Evolutionary conservation across 2,329 filamentous ascomycete genomes (phyloP).

Genomic region (Pestalotiopsis fici): DNA sequence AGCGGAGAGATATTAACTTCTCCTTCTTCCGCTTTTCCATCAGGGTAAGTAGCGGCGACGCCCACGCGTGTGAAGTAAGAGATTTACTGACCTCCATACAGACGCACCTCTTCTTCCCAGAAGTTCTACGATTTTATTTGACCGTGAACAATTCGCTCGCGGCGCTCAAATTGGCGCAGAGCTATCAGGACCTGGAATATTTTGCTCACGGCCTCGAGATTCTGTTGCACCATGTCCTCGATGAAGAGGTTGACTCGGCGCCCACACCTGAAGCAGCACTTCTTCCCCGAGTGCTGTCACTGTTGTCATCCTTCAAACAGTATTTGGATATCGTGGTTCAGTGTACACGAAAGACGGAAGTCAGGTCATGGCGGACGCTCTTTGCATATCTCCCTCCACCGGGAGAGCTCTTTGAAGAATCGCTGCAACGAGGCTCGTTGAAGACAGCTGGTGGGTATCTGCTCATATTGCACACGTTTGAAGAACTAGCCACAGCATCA

Average conservation of each 20-base stretch:
- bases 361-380: conserved; percentile 90
- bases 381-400: conserved; percentile 91
- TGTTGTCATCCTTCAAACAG: conserved; percentile 73
- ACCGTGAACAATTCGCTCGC: conserved; percentile 74
- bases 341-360: conserved; percentile 95
- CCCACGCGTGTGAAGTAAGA: background rate
- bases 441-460: conserved; percentile 97
- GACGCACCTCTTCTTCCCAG: conserved; percentile 92
- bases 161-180: conserved; percentile 78
- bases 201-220: conserved; percentile 93
- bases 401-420: conserved; percentile 91
- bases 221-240: conserved; percentile 87
- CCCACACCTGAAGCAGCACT: conserved; percentile 65
- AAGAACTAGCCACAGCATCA: conserved; percentile 68
- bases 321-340: conserved; percentile 96
- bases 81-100: conserved; percentile 33
- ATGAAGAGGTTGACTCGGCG: conserved; percentile 83
- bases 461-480: conserved; percentile 86
- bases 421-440: conserved; percentile 77
- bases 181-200: conserved; percentile 86
- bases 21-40: conserved; percentile 87
- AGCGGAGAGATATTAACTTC: conserved; percentile 88
- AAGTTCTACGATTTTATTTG: conserved; percentile 80
- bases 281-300: conserved; percentile 63
- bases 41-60: conserved; percentile 61